Percentiles rank a stretch among this genome's conserved stretches.
These are phyloP conservation scores for Theobroma grandiflorum DNA, from an alignment of 441 rosid species.

Conservation along the genomic window DNA sequence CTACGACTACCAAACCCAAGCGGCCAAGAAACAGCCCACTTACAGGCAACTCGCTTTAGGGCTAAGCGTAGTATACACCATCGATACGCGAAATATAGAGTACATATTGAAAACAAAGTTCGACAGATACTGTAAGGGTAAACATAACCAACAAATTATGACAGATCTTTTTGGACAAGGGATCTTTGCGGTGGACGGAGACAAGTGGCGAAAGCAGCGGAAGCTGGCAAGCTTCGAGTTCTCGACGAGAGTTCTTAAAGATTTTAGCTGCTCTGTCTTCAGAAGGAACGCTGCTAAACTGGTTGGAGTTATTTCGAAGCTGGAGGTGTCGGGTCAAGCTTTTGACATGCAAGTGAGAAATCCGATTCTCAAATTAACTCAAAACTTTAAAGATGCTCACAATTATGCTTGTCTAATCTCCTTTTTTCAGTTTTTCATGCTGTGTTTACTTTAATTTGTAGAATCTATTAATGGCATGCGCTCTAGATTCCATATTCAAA, in stretches of 20 bases:
- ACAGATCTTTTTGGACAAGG: slow-evolving; percentile 74
- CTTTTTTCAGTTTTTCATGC: neutral
- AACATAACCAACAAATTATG: slow-evolving; percentile 31
- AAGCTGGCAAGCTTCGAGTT: slow-evolving; percentile 86
- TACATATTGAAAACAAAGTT: slow-evolving; percentile 65
- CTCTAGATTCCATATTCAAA: slow-evolving; percentile 79
- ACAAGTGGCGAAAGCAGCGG: slow-evolving; percentile 83
- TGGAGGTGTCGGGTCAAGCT: slow-evolving; percentile 38
- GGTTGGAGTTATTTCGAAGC: slow-evolving; percentile 38
- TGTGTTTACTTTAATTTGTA: slow-evolving; percentile 17
- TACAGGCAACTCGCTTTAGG: slow-evolving; percentile 56
- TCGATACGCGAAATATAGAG: slow-evolving; percentile 69
- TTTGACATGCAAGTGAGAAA: slow-evolving; percentile 75
- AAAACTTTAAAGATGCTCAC: too few species aligned
- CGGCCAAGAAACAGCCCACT: slow-evolving; percentile 50
- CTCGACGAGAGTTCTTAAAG: slow-evolving; percentile 70
- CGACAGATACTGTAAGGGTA: slow-evolving; percentile 58
- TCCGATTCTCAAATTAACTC: neutral
- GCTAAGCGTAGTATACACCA: slow-evolving; percentile 57
- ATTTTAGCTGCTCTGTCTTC: slow-evolving; percentile 72
- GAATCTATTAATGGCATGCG: slow-evolving; percentile 71
- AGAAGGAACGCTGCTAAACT: slow-evolving; percentile 64
- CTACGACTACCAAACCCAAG: slow-evolving; percentile 59
- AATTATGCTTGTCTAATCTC: too few species aligned
- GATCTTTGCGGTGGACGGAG: slow-evolving; percentile 75